These are phyloP conservation scores for Amanita subjunquillea DNA, from an alignment of 768 basidiomycete species.

Conservation along the genomic window DNA sequence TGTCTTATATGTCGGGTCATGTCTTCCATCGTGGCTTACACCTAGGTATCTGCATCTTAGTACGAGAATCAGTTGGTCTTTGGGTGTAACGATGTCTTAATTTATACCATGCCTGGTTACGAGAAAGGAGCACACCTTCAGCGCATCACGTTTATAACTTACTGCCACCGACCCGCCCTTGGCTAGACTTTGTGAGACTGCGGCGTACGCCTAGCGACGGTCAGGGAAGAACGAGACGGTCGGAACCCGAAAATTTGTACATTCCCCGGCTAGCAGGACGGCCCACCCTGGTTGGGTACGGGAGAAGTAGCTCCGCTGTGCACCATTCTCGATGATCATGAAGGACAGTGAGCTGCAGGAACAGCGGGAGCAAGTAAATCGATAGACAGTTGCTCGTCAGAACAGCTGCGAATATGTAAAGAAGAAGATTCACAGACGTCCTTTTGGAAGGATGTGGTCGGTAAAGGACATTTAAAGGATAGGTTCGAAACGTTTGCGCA, in stretches of 20 bases:
- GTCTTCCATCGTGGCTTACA: too few relatives aligned
- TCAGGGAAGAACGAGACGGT: neutral
- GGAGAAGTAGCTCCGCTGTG: neutral
- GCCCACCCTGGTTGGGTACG: neutral
- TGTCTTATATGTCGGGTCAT: too few relatives aligned
- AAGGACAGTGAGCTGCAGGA: slow-evolving; percentile 1
- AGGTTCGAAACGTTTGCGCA: neutral
- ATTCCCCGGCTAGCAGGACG: neutral
- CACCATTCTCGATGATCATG: neutral
- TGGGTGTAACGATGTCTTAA: too few relatives aligned
- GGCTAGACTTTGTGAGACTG: neutral
- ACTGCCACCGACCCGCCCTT: neutral
- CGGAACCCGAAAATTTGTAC: neutral
- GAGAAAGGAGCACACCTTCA: too few relatives aligned
- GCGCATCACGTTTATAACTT: too few relatives aligned
- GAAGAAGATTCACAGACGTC: neutral
- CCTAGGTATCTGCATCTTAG: too few relatives aligned
- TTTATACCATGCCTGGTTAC: too few relatives aligned
- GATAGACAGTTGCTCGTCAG: slow-evolving; percentile 1
- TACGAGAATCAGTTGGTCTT: too few relatives aligned
- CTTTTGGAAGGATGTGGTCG: neutral
- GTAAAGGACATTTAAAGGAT: neutral
- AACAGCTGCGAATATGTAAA: neutral
- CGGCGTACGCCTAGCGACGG: too few relatives aligned
- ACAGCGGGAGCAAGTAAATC: neutral